These are phyloP conservation scores for Arabidopsis suecica DNA, from an alignment of 345 rosid genomes.

Conservation along the genomic window DNA sequence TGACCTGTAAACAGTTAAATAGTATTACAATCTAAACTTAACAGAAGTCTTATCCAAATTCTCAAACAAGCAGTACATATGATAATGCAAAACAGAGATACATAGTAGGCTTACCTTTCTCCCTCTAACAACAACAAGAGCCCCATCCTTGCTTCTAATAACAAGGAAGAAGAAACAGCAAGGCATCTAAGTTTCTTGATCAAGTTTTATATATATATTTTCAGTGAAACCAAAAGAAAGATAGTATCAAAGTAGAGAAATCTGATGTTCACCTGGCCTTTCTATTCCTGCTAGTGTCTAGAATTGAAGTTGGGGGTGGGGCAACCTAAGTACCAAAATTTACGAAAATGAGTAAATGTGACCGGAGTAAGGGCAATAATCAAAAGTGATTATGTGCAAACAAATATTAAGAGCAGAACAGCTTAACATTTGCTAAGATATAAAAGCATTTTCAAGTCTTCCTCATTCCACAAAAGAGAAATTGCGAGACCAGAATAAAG, in stretches of 20 bases:
- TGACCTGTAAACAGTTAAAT: slow-evolving; percentile 58
- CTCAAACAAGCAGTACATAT: slow-evolving; percentile 19
- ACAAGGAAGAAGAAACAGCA: slow-evolving; percentile 41
- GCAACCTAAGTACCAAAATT: slow-evolving; percentile 53
- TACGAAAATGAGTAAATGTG: slow-evolving; percentile 24
- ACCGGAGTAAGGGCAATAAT: slow-evolving; percentile 19
- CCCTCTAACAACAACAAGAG: slow-evolving; percentile 56
- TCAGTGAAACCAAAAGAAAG: not conserved
- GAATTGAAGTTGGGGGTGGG: slow-evolving; percentile 54
- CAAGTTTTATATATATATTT: not conserved
- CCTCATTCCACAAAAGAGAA: slow-evolving; percentile 14
- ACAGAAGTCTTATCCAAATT: slow-evolving; percentile 7
- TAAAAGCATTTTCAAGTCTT: slow-evolving; percentile 6
- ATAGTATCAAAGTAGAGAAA: not conserved
- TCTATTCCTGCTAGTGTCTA: slow-evolving; percentile 63
- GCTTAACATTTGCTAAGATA: not conserved
- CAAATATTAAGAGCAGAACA: slow-evolving; percentile 14
- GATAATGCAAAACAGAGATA: slow-evolving; percentile 10
- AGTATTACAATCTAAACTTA: slow-evolving; percentile 18
- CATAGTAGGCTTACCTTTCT: slow-evolving; percentile 61
- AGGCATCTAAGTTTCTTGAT: slow-evolving; percentile 25
- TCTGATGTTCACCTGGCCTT: slow-evolving; percentile 56
- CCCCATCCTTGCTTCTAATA: slow-evolving; percentile 58
- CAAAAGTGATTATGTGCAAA: slow-evolving; percentile 3
- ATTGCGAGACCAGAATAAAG: not conserved